Percentiles rank a stretch among this genome's conserved stretches.
Evolutionary conservation across 371 early-diverging fungal genomes (phyloP).

Genomic region (Mucor circinelloides): DNA sequence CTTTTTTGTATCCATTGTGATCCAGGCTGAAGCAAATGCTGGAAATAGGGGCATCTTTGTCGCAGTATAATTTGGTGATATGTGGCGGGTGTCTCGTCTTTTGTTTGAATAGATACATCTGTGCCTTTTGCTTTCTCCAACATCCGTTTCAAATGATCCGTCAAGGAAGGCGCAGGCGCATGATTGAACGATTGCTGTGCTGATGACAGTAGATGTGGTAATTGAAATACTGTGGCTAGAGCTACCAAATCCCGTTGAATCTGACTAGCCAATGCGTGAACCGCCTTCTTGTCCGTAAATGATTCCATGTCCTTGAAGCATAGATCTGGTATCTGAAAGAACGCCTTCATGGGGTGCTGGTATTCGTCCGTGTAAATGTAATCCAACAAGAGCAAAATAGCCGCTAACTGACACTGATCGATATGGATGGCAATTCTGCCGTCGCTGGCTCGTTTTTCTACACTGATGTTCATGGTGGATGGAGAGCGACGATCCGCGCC

Average conservation of each 20-base stretch:
- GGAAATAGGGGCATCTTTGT: slow-evolving; percentile 69
- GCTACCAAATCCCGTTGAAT: slow-evolving; percentile 36
- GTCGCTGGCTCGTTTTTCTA: background rate
- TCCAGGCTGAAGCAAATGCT: slow-evolving; percentile 53
- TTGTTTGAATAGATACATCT: slow-evolving; percentile 50
- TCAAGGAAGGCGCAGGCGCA: slow-evolving; percentile 27
- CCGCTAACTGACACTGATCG: slow-evolving; percentile 17
- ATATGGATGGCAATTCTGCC: slow-evolving; percentile 20
- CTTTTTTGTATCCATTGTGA: slow-evolving; percentile 58
- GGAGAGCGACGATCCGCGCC: slow-evolving; percentile 3
- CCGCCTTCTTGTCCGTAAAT: background rate
- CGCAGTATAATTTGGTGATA: slow-evolving; percentile 63
- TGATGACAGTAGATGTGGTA: slow-evolving; percentile 30
- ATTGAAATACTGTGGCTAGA: slow-evolving; percentile 29
- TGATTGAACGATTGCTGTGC: slow-evolving; percentile 32
- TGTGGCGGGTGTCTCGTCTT: slow-evolving; percentile 11
- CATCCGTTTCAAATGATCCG: slow-evolving; percentile 6
- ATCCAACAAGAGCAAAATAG: slow-evolving; percentile 36
- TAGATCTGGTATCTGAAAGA: slow-evolving; percentile 22
- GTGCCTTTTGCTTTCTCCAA: slow-evolving; percentile 6
- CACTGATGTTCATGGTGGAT: background rate
- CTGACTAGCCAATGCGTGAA: background rate
- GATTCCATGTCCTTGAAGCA: background rate
- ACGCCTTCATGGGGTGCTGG: slow-evolving; percentile 37
- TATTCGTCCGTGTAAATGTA: slow-evolving; percentile 43